Evolutionary conservation across 1,284 basidiomycete genomes (phyloP), one percentile per base, ranked within the genome.

Genomic region (Mrakiaceae sp.): DNA sequence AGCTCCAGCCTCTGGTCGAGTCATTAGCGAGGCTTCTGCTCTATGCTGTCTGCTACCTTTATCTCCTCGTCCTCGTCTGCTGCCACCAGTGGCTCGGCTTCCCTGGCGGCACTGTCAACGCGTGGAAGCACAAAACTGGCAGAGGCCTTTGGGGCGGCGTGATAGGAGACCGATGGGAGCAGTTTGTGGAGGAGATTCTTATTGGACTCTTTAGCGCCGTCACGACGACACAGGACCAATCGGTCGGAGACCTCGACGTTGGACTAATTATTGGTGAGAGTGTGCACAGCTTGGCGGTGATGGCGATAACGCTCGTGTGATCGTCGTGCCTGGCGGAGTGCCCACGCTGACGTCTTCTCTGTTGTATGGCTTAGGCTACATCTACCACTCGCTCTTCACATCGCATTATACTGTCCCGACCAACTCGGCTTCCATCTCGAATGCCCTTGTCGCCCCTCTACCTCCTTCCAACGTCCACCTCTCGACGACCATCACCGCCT

Each of bases 181-280:
- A 74, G 5, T 87, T 87, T 71, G 77, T 81, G 4, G 71, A 77
- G 3, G 77, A 79, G 27, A 75, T 87, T 0, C 72, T 88, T 58
- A 70, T 84, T 0, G 84, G 85, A 0, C 73, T 88, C 54, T 87
- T 87, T 71, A 86, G 84, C n/a, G 84, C 84, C 0, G 83, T 88
- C 1, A 85, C 84, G 63, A 88, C 87, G 0, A 80, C 82, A 0
- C 76, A 81, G 0, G 76, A 78, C 55, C 77, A 79, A 14, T 79
- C 81, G 65, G 75, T 86, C 0, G 72, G 78, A 63, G 72, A 75
- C 1, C 81, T 86, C 71, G 84, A 84, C 3, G 79, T 81, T 0
- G 82, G 83, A 64, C 83, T 86, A 68, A 77, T 85, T 67, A 77
- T 86, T 16, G 84, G 84, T 83, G 69, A 44, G 48, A 46, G 46